Evolutionary conservation across 1,284 basidiomycete species (phyloP).

Genomic region (Heterobasidion irregulare): DNA sequence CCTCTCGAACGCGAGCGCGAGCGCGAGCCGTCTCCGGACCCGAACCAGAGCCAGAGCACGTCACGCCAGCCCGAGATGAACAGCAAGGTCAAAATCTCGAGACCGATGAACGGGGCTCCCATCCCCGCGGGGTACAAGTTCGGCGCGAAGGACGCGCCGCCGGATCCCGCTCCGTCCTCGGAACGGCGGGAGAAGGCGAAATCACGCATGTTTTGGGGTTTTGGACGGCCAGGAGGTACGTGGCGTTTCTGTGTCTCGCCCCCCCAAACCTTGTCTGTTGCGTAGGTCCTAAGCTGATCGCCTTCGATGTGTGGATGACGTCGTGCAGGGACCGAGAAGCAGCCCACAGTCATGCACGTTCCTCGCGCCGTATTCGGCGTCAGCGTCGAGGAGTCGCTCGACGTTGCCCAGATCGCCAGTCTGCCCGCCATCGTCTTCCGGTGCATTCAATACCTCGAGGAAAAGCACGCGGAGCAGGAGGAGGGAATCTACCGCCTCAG

Average conservation of each 20-base stretch:
- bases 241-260: conserved; percentile 10
- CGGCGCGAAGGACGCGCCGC: conserved; percentile 53
- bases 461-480: conserved; percentile 88
- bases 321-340: conserved; percentile 29
- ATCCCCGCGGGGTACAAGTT: conserved; percentile 90
- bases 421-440: conserved; percentile 94
- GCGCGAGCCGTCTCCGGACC: conserved; percentile 55
- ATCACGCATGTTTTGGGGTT: conserved; percentile 84
- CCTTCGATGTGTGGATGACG: neutral
- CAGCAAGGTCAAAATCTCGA: conserved; percentile 80
- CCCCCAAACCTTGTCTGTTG: conserved; percentile 3
- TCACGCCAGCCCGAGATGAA: conserved; percentile 25
- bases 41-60: conserved; percentile 33
- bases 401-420: conserved; percentile 82
- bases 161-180: conserved; percentile 31
- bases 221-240: conserved; percentile 52
- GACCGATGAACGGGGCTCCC: conserved; percentile 77
- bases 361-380: conserved; percentile 87
- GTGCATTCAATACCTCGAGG: conserved; percentile 85
- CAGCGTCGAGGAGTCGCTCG: conserved; percentile 80
- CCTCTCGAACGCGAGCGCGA: conserved; percentile 20
- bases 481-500: conserved; percentile 97
- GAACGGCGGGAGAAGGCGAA: conserved; percentile 86
- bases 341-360: conserved; percentile 31
- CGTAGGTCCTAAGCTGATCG: neutral